These are phyloP conservation scores for Hevea brasiliensis DNA, from an alignment of 345 rosid species.

Conservation along the genomic window DNA sequence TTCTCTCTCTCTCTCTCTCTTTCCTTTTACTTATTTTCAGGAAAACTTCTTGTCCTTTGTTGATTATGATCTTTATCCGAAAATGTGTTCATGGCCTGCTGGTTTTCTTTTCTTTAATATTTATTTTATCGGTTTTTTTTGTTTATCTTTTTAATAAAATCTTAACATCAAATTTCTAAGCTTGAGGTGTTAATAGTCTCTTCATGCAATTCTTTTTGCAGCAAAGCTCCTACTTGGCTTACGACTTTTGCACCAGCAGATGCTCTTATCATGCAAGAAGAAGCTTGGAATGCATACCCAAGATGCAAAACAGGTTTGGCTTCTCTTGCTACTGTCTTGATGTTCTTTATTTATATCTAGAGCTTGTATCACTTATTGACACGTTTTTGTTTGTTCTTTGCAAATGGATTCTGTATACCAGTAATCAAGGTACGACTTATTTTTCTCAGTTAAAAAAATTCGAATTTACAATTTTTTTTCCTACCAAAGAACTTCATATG, in stretches of 20 bases:
- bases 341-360: not conserved
- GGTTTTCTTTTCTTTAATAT: not conserved
- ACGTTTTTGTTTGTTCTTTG: slow-evolving; percentile 13
- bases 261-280: slow-evolving; percentile 69
- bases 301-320: slow-evolving; percentile 69
- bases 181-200: not conserved
- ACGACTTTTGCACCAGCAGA: slow-evolving; percentile 59
- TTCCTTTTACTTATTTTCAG: not conserved
- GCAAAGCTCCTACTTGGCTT: slow-evolving; percentile 76
- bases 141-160: too few species aligned
- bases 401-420: slow-evolving; percentile 28
- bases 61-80: not conserved
- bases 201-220: slow-evolving; percentile 28
- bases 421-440: slow-evolving; percentile 59
- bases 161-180: not conserved
- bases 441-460: not conserved
- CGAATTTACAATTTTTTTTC: not conserved
- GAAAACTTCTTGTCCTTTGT: not conserved
- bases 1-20: not conserved
- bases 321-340: not conserved
- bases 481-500: not conserved
- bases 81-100: too few species aligned
- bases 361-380: slow-evolving; percentile 23
- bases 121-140: too few species aligned
- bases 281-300: slow-evolving; percentile 76